Evolutionary conservation across 768 basidiomycete species (phyloP).

Genomic region (Serendipita vermifera): DNA sequence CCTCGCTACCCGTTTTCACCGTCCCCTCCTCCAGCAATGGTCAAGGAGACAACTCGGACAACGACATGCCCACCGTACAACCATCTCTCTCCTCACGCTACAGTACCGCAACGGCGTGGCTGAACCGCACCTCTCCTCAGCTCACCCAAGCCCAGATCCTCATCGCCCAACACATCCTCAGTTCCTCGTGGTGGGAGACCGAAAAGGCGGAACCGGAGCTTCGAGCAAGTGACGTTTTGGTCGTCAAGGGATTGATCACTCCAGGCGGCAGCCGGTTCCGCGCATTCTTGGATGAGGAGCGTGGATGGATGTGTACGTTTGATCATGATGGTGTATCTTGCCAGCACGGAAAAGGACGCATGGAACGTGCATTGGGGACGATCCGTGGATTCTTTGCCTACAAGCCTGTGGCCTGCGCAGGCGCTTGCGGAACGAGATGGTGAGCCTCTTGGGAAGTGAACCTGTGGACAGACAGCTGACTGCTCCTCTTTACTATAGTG

Average conservation of each 20-base stretch:
- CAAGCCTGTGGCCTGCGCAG: conserved; percentile 1
- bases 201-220: conserved; percentile 4
- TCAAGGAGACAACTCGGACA: too few relatives aligned
- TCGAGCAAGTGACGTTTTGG: background rate
- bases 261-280: background rate
- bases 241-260: background rate
- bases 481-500: background rate
- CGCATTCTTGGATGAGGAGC: conserved; percentile 8
- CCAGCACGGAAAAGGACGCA: background rate
- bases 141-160: background rate
- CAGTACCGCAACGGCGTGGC: too few relatives aligned
- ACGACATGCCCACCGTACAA: too few relatives aligned
- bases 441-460: background rate
- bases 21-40: too few relatives aligned
- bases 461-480: too few relatives aligned
- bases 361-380: conserved; percentile 4
- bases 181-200: background rate
- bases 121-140: too few relatives aligned
- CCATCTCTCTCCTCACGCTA: too few relatives aligned
- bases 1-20: too few relatives aligned
- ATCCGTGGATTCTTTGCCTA: background rate
- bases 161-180: background rate
- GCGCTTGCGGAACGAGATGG: background rate
- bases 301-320: conserved; percentile 6
- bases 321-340: conserved; percentile 4